phyloP scores from a whole-genome alignment of 2,329 filamentous ascomycete genomes.

The Rachicladosporium sp. region DNA sequence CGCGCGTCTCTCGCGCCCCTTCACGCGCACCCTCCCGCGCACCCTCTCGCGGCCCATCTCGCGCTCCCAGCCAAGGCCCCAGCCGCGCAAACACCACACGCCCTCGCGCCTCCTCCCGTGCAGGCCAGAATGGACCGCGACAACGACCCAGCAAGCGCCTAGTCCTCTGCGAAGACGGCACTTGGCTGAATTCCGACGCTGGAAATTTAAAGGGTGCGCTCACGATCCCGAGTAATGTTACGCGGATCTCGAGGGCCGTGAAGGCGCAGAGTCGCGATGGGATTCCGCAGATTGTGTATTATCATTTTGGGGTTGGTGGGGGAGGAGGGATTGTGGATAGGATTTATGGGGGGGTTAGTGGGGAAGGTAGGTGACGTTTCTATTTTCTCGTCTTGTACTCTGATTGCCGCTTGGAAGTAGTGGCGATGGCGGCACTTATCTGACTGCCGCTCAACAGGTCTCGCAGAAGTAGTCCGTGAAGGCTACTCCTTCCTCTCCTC shows the following conservation, averaged over 20 bases:
- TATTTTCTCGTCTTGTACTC: background rate
- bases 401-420: background rate
- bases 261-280: constrained; percentile 35
- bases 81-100: too few relatives aligned
- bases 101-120: too few relatives aligned
- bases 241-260: constrained; percentile 37
- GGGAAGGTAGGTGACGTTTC: constrained; percentile 18
- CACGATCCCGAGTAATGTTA: constrained; percentile 37
- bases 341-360: constrained; percentile 24
- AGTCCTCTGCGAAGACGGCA: constrained; percentile 14
- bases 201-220: constrained; percentile 32
- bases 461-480: constrained; percentile 33
- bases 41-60: too few relatives aligned
- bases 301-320: constrained; percentile 37
- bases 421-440: background rate
- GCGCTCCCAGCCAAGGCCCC: too few relatives aligned
- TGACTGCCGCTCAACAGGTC: background rate
- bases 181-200: constrained; percentile 37
- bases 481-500: constrained; percentile 40
- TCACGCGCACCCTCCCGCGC: too few relatives aligned
- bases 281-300: constrained; percentile 39
- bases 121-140: background rate
- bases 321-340: constrained; percentile 31
- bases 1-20: too few relatives aligned
- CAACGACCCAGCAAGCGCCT: constrained; percentile 10